A percentile compares a stretch with the other conserved stretches of the same genome.
These are phyloP conservation scores for Hanseniaspora valbyensis DNA, from an alignment of 805 yeast genomes.

Conservation along the genomic window DNA sequence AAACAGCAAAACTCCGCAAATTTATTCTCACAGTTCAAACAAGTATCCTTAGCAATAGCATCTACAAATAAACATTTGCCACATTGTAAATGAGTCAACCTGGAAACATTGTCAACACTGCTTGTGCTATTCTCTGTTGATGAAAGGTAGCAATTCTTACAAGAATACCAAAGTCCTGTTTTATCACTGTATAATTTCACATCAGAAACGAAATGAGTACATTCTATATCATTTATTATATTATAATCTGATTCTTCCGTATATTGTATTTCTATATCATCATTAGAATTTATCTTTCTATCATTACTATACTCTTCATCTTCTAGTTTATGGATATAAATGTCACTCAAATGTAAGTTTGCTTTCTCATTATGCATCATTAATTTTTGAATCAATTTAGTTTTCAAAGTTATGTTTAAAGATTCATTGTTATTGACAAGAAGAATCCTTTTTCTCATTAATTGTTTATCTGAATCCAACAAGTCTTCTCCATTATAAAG, in stretches of 20 bases:
- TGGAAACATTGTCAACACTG: too few relatives aligned
- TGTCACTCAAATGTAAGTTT: neutral
- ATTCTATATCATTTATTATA: neutral
- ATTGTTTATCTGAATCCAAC: too few relatives aligned
- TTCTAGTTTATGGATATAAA: too few relatives aligned
- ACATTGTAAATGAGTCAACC: slow-evolving; percentile 3
- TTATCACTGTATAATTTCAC: neutral
- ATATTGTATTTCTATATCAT: neutral
- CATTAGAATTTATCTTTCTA: too few relatives aligned
- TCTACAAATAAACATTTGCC: neutral
- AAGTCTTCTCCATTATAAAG: too few relatives aligned
- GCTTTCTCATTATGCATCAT: neutral
- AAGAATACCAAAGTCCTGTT: slow-evolving; percentile 4
- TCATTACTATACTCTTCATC: too few relatives aligned
- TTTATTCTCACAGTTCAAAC: neutral
- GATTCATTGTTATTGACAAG: neutral
- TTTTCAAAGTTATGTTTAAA: neutral
- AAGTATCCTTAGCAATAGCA: neutral
- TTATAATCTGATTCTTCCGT: neutral
- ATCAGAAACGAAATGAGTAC: neutral
- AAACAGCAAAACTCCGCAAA: slow-evolving; percentile 34
- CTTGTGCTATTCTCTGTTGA: neutral
- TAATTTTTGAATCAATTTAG: slow-evolving; percentile 1
- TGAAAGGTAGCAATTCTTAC: slow-evolving; percentile 7
- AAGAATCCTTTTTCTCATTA: slow-evolving; percentile 1